Base-by-base conservation (phyloP, 768 basidiomycete species). In the Russula emetica region DNA sequence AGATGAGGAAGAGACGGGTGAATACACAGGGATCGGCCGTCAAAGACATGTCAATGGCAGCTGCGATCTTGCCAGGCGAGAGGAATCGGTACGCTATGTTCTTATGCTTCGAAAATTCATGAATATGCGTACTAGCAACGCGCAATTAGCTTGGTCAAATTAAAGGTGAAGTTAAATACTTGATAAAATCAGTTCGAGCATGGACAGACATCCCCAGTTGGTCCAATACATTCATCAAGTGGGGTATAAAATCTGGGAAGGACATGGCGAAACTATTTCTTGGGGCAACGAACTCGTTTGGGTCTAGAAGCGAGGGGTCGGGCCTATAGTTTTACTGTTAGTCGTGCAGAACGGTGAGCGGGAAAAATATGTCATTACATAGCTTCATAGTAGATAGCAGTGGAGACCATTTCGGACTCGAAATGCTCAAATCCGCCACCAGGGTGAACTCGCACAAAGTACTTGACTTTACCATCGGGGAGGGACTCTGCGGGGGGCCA, bases 41-140 rank as follows among this genome's bases (percentile, higher is more conserved):
- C n/a, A 94, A 85, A 1, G 87, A 85, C 66, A 94, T 89, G 71
- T 94, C 92, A 61, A 94, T 83, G n/a, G 92, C 92, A 3, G 89
- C 85, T 7, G 90, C 88, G 50, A 94, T 88, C 69, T 84, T 87
- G 63, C 80, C 78, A 7, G 90, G 92, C 10, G 85, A 82, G 66
- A 94, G 81, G 74, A 94, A 92, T n/a, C 92, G 86, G 72, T 93
- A 94, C 22, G 91, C 92, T 66, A 94, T 90, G 74, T 94, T 92
- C 72, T 86, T 89, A 76, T 94, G 90, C 18, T 78, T 78, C 11
- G 86, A 77, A 73, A 92, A 92, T 14, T 85, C 76, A 30, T 86
- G 78, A 67, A 93, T 78, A 74, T 93, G 90, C 74, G 88, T 85
- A 73, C 90, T 93, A 67, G 34, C 55, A 50, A 38, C 3, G 51